Base-by-base conservation (phyloP, 805 yeast species). In the Metschnikowia shivogae region DNA sequence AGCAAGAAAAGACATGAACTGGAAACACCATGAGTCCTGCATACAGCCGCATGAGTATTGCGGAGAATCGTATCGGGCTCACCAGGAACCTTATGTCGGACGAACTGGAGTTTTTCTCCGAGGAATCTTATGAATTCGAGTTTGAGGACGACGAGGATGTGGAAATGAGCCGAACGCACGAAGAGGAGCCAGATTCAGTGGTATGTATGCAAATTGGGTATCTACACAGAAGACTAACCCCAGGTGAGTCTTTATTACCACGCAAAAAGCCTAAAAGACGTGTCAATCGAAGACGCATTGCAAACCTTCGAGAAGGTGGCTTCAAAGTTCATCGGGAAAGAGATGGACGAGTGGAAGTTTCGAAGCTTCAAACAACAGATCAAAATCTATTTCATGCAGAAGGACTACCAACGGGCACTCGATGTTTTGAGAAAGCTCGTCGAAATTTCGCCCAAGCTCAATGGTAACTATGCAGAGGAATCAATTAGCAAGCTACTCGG, bases 111-210 rank as follows among this genome's bases (percentile, higher is more conserved):
- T 67, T 51, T 50, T 53, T 56, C 13, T 67, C 69, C 1, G 71
- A 69, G 42, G 74, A 68, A 46, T 67, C 72, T 20, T 68, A 67
- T 44, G 73, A 69, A 42, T 68, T 68, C 42, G 74, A 69, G 44
- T 68, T 68, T 38, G 59, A 51, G 34, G 59, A 57, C 27, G 65
- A 61, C 9, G 62, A 62, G n/a, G 67, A 60, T 9, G 68, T 60
- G 17, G 65, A 60, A 22, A 59, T 57, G 28, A 65, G 57, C 13
- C 55, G 51, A 19, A 57, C 61, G 12, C 60, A 56, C 3, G 40
- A 37, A 37, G 40, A 37, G 22, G 40, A 29, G 34, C 34, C 13
- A 29, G 60, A 61, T 14, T 47, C 54, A 5, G 56, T 54, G 24
- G 53, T 42, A 34, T 34, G 54, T 50, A 14, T 14, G 10, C 22